A percentile compares a stretch with the other conserved stretches of the same genome.
phyloP scores from a whole-genome alignment of 2,329 filamentous ascomycete genomes.

The Parastagonospora avenae region DNA sequence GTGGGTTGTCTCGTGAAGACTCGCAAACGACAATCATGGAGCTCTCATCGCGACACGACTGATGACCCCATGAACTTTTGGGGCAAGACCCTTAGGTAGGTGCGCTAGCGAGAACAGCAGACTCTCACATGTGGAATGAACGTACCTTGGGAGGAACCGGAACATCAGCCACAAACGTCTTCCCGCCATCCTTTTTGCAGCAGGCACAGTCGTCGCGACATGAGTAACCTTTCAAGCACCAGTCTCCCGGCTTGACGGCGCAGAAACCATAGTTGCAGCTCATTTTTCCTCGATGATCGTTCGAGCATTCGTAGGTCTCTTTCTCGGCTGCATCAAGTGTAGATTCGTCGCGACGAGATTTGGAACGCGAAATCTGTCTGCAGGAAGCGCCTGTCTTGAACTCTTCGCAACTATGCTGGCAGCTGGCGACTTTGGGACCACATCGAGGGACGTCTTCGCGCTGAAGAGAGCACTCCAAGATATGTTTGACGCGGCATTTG shows the following conservation, averaged over 20 bases:
- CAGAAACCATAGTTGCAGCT: conserved; percentile 19
- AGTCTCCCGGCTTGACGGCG: conserved; percentile 7
- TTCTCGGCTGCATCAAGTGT: background rate
- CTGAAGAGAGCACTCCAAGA: too few relatives aligned
- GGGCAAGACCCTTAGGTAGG: conserved; percentile 1
- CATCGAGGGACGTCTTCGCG: too few relatives aligned
- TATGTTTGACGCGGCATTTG: too few relatives aligned
- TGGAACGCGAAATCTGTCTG: too few relatives aligned
- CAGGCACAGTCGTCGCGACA: conserved; percentile 16
- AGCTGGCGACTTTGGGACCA: too few relatives aligned
- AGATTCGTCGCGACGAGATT: too few relatives aligned
- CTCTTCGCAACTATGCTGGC: too few relatives aligned
- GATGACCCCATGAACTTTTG: background rate
- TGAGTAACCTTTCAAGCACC: conserved; percentile 7
- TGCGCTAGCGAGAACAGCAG: background rate
- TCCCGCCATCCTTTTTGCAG: conserved; percentile 7
- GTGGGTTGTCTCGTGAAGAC: conserved; percentile 1
- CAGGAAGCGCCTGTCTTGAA: too few relatives aligned
- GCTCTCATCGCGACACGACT: conserved; percentile 2
- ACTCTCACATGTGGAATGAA: background rate
- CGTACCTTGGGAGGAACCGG: background rate
- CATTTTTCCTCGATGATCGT: conserved; percentile 7
- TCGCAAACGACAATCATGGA: conserved; percentile 6
- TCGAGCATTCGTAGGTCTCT: conserved; percentile 1
- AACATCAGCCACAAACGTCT: background rate